Percentiles rank a stretch among this genome's conserved stretches.
Evolutionary conservation across 495 filamentous ascomycete species (phyloP).

Genomic region (Neurospora sublineolata): DNA sequence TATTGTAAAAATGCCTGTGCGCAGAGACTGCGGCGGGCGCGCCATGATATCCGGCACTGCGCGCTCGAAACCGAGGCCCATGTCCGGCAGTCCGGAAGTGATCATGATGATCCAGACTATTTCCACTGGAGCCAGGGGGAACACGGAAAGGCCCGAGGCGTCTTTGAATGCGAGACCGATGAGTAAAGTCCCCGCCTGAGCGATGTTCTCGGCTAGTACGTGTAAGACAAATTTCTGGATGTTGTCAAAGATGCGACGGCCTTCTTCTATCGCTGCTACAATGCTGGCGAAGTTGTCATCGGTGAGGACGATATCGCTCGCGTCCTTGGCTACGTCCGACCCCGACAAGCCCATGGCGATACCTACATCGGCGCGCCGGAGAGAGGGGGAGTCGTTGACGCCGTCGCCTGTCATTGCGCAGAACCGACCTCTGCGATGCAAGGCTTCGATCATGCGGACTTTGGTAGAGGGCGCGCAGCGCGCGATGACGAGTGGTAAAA

Average conservation of each 20-base stretch:
- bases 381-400: conserved; percentile 72
- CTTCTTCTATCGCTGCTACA: conserved; percentile 62
- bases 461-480: conserved; percentile 57
- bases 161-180: conserved; percentile 68
- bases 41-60: conserved; percentile 60
- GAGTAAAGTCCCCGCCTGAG: conserved; percentile 59
- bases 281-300: conserved; percentile 81
- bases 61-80: conserved; percentile 63
- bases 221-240: conserved; percentile 76
- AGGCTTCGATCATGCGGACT: conserved; percentile 54
- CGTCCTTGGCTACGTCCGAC: conserved; percentile 79
- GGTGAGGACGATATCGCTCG: conserved; percentile 73
- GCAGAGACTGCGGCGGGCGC: conserved; percentile 53
- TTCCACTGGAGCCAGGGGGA: conserved; percentile 61
- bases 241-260: conserved; percentile 66
- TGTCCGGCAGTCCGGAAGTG: conserved; percentile 62
- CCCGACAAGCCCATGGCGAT: conserved; percentile 79
- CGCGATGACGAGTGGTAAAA: conserved; percentile 52
- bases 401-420: conserved; percentile 64
- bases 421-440: conserved; percentile 48
- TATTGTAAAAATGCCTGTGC: conserved; percentile 54
- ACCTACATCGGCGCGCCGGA: conserved; percentile 68
- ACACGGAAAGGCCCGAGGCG: conserved; percentile 49
- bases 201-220: conserved; percentile 61
- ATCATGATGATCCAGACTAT: conserved; percentile 74